Percentiles rank a stretch among this genome's conserved stretches.
Conservation (phyloP, 768 basidiomycete genomes). For the Cystobasidium onofrii region DNA sequence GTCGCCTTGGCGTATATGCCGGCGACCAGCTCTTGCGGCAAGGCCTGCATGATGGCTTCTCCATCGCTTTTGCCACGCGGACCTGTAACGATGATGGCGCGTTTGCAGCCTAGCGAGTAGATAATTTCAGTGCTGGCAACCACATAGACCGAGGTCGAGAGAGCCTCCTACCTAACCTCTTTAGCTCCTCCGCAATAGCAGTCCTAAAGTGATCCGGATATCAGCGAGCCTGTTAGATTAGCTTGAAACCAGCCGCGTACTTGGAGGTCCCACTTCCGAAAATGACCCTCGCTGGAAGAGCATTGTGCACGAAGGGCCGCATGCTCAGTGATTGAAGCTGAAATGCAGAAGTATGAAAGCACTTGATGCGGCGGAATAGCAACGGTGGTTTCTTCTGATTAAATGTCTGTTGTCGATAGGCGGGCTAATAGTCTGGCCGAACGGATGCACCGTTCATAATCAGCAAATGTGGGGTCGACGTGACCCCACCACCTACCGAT, state of each 20-base stretch:
- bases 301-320: conserved; percentile 48
- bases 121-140: not conserved
- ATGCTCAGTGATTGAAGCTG: conserved; percentile 33
- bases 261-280: conserved; percentile 47
- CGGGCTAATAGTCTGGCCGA: too few species aligned
- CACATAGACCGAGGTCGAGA: not conserved
- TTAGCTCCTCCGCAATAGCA: not conserved
- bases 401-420: too few species aligned
- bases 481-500: too few species aligned
- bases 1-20: conserved; percentile 48
- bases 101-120: not conserved
- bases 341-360: not conserved
- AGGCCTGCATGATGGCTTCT: not conserved
- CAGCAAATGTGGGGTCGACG: too few species aligned
- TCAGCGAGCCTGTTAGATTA: not conserved
- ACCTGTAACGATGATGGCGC: not conserved
- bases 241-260: not conserved
- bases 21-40: conserved; percentile 38
- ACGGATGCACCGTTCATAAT: not conserved
- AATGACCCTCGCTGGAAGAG: conserved; percentile 47
- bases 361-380: too few species aligned
- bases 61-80: conserved; percentile 10
- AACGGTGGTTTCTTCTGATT: too few species aligned
- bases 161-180: not conserved
- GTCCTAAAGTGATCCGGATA: not conserved